Evolutionary conservation across 768 basidiomycete species (phyloP).

Genomic region (Termitomyces sp.): DNA sequence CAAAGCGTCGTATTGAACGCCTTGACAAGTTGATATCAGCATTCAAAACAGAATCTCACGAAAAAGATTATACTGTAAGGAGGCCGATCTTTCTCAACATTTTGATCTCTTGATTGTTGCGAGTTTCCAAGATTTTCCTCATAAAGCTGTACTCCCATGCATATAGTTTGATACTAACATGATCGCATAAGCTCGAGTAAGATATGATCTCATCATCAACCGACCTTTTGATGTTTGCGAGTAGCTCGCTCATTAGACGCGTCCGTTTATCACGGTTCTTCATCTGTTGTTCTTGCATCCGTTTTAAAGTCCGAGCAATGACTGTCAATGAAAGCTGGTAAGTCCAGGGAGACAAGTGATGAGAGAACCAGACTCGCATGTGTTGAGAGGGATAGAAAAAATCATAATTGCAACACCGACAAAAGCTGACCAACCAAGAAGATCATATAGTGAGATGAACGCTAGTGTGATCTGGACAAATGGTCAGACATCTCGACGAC

Average conservation of each 20-base stretch:
- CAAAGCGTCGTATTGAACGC: slow-evolving; percentile 62
- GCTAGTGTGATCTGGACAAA: slow-evolving; percentile 70
- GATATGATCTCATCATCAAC: neutral
- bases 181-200: neutral
- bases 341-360: neutral
- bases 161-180: slow-evolving; percentile 81
- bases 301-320: slow-evolving; percentile 68
- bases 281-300: slow-evolving; percentile 88
- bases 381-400: slow-evolving; percentile 75
- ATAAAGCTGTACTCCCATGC: slow-evolving; percentile 95
- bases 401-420: slow-evolving; percentile 88
- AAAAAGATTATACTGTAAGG: slow-evolving; percentile 43
- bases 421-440: slow-evolving; percentile 90
- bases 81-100: slow-evolving; percentile 85
- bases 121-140: slow-evolving; percentile 69
- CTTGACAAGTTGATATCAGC: slow-evolving; percentile 20
- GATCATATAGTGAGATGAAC: slow-evolving; percentile 83
- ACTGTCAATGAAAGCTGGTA: slow-evolving; percentile 20
- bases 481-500: neutral
- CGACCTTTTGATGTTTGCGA: slow-evolving; percentile 86
- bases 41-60: neutral
- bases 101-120: slow-evolving; percentile 79
- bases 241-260: slow-evolving; percentile 87
- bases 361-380: slow-evolving; percentile 30
- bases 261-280: slow-evolving; percentile 86